Base-by-base conservation (phyloP, 148 eudicot species). In the Cornus florida region DNA sequence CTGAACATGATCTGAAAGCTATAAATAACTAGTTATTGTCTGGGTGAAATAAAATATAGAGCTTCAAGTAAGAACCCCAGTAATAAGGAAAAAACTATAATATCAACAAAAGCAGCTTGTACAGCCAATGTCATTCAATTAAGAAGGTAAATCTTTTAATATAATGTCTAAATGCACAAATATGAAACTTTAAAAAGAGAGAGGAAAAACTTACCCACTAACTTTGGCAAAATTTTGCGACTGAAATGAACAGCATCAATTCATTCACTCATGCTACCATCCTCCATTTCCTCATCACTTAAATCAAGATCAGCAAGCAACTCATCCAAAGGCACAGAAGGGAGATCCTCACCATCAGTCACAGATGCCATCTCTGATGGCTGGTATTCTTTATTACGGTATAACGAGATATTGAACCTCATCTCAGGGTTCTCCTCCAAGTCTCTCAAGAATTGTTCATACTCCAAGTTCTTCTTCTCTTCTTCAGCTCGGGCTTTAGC, bases 391-490 rank as follows among this genome's bases (percentile, higher is more conserved):
- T 84, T 81, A 57, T 89, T 89, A 14, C 75, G 91, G 81, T 91
- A 91, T 50, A 92, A 70, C 0, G 92, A 91, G 66, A 91, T 77
- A 75, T 89, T 86, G 66, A 91, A 88, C 82, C 93, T 87, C 87
- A 92, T 13, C 19, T 89, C 93, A 75, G 94, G 97, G 86, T 92
- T 88, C 83, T 91, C 94, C 78, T 92, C 94, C 80, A 92, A 78
- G 38, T 91, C 91, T 72, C 88, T 83, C 86, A 86, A 83, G 83
- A 92, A 92, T 75, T 83, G 82, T 68, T 92, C 97, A 72, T 92
- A 92, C 82, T 92, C 97, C 4, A 81, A 28, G 23, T 79, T 81
- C 85, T 31, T 75, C 87, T 87, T 91, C 13, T 89, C 97, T 72
- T 83, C 87, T 24, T 87, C 84, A 59, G 78, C 70, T 75, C 78